Percentiles rank a stretch among this genome's conserved stretches.
Conservation (phyloP, 2,329 filamentous ascomycete genomes). For the Didymella arachidicola region DNA sequence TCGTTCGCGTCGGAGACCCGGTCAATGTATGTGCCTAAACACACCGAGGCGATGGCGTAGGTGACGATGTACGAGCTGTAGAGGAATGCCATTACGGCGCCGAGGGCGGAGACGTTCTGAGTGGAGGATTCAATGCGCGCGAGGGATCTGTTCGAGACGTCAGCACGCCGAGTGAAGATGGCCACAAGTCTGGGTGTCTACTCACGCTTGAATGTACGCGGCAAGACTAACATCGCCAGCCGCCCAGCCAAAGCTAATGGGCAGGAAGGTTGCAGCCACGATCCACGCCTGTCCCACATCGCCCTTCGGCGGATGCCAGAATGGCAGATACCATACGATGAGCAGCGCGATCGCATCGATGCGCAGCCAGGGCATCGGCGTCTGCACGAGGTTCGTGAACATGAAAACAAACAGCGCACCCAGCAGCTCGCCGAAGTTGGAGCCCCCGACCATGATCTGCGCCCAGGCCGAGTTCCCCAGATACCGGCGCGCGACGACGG, state of each 20-base stretch:
- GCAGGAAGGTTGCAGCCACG: conserved; percentile 56
- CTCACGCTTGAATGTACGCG: conserved; percentile 59
- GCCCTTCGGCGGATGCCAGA: conserved; percentile 53
- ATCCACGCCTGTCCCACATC: conserved; percentile 58
- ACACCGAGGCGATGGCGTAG: conserved; percentile 56
- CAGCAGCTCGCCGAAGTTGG: conserved; percentile 60
- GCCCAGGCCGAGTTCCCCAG: conserved; percentile 59
- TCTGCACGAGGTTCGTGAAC: conserved; percentile 58
- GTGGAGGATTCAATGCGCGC: conserved; percentile 55
- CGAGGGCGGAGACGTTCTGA: conserved; percentile 58
- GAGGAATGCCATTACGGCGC: conserved; percentile 61
- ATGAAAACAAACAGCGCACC: conserved; percentile 60
- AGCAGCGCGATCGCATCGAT: conserved; percentile 57
- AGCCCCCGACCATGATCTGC: conserved; percentile 61
- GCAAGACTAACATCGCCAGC: conserved; percentile 61
- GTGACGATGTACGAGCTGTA: conserved; percentile 60
- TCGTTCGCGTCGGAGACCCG: conserved; percentile 49
- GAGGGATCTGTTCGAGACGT: conserved; percentile 42
- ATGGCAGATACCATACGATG: conserved; percentile 60
- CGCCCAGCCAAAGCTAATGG: conserved; percentile 59
- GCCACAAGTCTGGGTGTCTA: too few relatives aligned
- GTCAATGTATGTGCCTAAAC: conserved; percentile 59
- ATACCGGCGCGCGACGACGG: conserved; percentile 57
- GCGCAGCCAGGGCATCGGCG: conserved; percentile 61
- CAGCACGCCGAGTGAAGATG: not conserved